Evolutionary conservation across 1,139 yeast species (phyloP), one percentile per base, ranked within the genome.

Genomic region (Diutina catenulata): DNA sequence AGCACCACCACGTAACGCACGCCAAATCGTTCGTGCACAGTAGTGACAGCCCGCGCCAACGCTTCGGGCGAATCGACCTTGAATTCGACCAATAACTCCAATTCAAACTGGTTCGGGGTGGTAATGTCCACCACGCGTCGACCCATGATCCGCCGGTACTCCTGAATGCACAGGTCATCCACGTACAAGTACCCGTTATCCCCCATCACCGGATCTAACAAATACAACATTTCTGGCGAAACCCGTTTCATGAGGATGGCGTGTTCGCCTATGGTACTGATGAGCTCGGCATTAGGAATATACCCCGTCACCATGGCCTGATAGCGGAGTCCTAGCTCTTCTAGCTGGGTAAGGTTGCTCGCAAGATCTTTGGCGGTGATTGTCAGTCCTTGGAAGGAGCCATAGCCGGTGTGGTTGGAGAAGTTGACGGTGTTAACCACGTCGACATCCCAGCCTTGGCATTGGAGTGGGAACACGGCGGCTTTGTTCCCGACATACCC

Each of bases 171-270:
- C 16, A 74, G 72, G 44, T 76, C 70, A 35, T 76, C 71, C 9
- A 91, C 96, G 50, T 91, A 91, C 21, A 88, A 55, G 42, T 68
- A 70, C 2, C 94, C 95, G 47, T 84, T 79, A 55, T 91, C 98
- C 11, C 98, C 98, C 69, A 91, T 70, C 2, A 91, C 96, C 1
- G 98, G 97, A 52, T 91, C 98, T 44, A 87, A 56, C 10, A 87
- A 62, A 78, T 93, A 81, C 24, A 52, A 33, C 2, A 45, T 38
- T 4, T 56, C 29, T 4, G 60, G 48, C n/a, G 15, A 14, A 7
- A 7, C 11, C n/a, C 21, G 35, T 13, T 31, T 31, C 19, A 21
- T 21, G n/a, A 5, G 5, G 18, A 7, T 11, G 16, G 21, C 25
- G 6, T 31, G 19, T n/a, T 11, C 24, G 13, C 35, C 35, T 10